Conservation (phyloP, 2,329 filamentous ascomycete species). For the Monosporascus cannonballus region DNA sequence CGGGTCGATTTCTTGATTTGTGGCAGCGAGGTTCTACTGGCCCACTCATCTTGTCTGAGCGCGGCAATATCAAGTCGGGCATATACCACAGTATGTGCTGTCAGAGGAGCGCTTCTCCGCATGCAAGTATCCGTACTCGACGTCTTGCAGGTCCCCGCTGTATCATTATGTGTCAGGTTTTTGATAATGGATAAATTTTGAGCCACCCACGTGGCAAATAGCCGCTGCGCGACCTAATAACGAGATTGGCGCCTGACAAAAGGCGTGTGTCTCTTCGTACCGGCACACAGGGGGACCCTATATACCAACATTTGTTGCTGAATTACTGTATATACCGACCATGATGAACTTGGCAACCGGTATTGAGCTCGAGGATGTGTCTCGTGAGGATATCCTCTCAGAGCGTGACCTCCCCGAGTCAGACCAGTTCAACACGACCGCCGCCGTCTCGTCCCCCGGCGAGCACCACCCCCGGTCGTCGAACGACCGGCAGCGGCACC, state of each 20-base stretch:
- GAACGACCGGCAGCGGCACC: background rate
- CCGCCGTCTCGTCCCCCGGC: background rate
- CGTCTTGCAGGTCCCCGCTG: background rate
- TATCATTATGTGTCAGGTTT: constrained; percentile 18
- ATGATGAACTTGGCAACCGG: no score
- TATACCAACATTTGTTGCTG: background rate
- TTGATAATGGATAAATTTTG: constrained; percentile 8
- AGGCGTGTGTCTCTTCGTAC: background rate
- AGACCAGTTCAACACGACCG: no score
- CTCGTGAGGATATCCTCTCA: no score
- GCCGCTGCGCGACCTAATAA: constrained; percentile 1
- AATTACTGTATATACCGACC: no score
- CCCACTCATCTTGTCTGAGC: background rate
- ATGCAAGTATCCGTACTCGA: background rate
- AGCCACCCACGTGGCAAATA: constrained; percentile 15
- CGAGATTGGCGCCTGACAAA: background rate
- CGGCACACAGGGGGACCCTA: background rate
- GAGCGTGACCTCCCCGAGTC: no score
- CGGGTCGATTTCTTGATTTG: background rate
- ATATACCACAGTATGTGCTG: no score
- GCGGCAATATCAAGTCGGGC: background rate
- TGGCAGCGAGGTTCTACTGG: background rate
- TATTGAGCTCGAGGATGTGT: no score
- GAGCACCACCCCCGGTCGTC: background rate
- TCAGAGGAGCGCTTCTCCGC: background rate